Base-by-base conservation (phyloP, 768 basidiomycete genomes). In the Leccinum subgranulosum region DNA sequence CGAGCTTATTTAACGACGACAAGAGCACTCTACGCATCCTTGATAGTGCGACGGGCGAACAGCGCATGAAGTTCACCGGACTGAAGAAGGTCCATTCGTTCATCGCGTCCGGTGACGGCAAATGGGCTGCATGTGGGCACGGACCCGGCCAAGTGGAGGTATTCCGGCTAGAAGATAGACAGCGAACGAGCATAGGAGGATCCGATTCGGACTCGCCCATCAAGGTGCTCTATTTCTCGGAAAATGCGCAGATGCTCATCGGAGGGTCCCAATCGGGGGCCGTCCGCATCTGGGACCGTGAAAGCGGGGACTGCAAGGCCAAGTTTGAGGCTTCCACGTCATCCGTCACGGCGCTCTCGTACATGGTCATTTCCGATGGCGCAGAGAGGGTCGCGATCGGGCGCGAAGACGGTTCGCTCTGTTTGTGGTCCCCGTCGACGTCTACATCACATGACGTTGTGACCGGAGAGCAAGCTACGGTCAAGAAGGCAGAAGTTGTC, bases 231-330 rank as follows among this genome's bases (percentile, higher is more conserved):
- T 14, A 45, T 11, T 70, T 69, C 50, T 67, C 68, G 10, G 50
- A 47, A 8, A 55, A 64, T 25, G 60, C 55, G 5, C 29, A 27
- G 27, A 39, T 51, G 7, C 54, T 70, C 41, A 58, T 65, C 23
- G 64, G 69, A 0, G 70, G 64, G 3, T 68, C 57, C n/a, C 1
- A 55, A 27, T 23, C 51, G 4, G 61, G 60, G 3, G 48, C 53
- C 3, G 60, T 71, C 8, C 57, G 34, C 0, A 17, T 71, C 17
- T 71, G 66, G 69, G 62, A 67, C 29, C 58, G 52, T 3, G 27
- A 45, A 0, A 64, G 53, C 28, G 65, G 68, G 4, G 15, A 41
- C 15, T 64, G 56, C 48, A 56, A 56, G 43, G 51, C 61, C 28
- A 55, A 39, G n/a, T 49, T 62, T 3, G 55, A 9, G 1, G 45